Percentiles rank a stretch among this genome's conserved stretches.
These are phyloP conservation scores for Aspergillus ruber DNA, from an alignment of 2,329 filamentous ascomycete species.

Conservation along the genomic window DNA sequence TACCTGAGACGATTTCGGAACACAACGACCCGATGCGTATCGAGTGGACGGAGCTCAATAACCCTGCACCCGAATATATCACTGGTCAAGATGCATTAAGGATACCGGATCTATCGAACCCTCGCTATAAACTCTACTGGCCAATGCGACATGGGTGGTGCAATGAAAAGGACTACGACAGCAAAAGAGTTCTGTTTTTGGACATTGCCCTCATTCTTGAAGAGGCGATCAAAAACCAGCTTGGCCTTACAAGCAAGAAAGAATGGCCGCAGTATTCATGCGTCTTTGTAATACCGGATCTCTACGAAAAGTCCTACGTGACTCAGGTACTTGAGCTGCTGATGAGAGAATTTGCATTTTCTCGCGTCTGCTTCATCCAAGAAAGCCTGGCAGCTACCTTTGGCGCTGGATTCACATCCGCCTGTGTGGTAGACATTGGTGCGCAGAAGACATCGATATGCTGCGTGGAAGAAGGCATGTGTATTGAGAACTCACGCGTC, in stretches of 20 bases:
- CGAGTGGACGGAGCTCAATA: conserved; percentile 82
- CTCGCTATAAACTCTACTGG: conserved; percentile 89
- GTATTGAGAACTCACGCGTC: conserved; percentile 86
- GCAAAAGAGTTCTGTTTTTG: conserved; percentile 71
- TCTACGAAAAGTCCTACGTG: conserved; percentile 93
- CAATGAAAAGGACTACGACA: conserved; percentile 82
- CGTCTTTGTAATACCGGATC: conserved; percentile 92
- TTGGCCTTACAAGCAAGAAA: conserved; percentile 69
- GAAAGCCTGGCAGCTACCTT: conserved; percentile 93
- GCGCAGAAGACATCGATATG: conserved; percentile 96
- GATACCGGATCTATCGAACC: conserved; percentile 81
- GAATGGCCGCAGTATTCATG: conserved; percentile 89
- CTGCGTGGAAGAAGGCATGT: conserved; percentile 94
- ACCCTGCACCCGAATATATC: conserved; percentile 66
- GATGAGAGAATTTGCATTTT: conserved; percentile 85
- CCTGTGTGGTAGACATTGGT: conserved; percentile 92
- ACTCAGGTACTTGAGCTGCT: conserved; percentile 77
- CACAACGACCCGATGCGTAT: conserved; percentile 93
- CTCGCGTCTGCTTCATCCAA: conserved; percentile 85
- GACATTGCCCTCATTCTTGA: conserved; percentile 85
- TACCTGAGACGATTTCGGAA: conserved; percentile 79
- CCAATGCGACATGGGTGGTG: conserved; percentile 79
- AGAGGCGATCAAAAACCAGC: conserved; percentile 75
- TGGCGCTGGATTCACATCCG: conserved; percentile 86
- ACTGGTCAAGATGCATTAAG: conserved; percentile 76